Conservation (phyloP, 257 asterid genomes). For the Solanum habrochaites region DNA sequence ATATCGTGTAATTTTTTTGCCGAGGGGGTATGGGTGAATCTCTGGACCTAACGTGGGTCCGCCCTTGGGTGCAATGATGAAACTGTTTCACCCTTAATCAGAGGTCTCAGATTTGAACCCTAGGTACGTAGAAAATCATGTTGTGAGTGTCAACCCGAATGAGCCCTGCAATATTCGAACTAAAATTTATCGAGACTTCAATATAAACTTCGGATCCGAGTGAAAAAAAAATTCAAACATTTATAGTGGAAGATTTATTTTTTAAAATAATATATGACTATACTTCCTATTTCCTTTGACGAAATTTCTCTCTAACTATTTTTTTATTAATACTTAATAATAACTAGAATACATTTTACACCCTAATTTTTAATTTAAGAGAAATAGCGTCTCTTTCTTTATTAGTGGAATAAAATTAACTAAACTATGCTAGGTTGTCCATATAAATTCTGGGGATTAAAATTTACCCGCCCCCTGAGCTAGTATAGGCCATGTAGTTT, state of each 20-base stretch:
- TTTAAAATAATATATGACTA: not conserved
- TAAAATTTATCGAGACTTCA: too few species aligned
- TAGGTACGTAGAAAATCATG: not conserved
- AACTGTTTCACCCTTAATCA: not conserved
- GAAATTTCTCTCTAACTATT: not conserved
- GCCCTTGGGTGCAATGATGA: too few species aligned
- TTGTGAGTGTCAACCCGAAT: not conserved
- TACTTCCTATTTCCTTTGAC: not conserved
- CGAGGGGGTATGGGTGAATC: too few species aligned
- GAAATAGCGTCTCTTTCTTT: not conserved
- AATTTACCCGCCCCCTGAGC: not conserved
- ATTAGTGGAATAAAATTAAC: not conserved
- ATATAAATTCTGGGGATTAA: not conserved
- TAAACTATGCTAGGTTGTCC: not conserved
- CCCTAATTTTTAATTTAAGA: not conserved
- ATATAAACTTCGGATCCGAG: fast-evolving
- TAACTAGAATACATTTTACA: not conserved
- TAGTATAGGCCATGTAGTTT: not conserved
- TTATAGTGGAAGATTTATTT: not conserved
- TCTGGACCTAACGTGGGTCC: too few species aligned
- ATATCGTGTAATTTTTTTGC: too few species aligned
- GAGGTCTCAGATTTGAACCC: too few species aligned
- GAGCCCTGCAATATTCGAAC: too few species aligned
- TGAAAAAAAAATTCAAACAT: not conserved
- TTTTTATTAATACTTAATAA: not conserved